Percentiles rank a stretch among this genome's conserved stretches.
Conservation (phyloP, 805 yeast species). For the Cyberlindnera mrakii region DNA sequence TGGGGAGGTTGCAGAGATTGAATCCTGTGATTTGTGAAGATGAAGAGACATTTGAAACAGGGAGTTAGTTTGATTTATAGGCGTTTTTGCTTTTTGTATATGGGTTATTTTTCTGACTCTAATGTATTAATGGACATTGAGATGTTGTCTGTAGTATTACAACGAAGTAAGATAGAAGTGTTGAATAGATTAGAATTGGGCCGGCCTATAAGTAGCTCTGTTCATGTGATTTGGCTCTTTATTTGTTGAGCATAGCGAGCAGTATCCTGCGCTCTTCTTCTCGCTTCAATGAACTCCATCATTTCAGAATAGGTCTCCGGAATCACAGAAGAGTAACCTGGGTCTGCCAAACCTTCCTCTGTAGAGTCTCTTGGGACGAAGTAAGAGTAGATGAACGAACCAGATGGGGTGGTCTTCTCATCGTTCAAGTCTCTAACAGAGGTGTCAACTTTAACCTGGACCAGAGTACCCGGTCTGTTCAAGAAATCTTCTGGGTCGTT, state of each 20-base stretch:
- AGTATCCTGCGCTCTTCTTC: conserved; percentile 83
- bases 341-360: conserved; percentile 27
- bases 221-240: conserved; percentile 17
- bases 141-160: not conserved
- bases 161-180: not conserved
- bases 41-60: no score
- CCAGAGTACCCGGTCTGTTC: conserved; percentile 75
- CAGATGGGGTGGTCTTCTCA: conserved; percentile 61
- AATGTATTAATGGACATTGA: not conserved
- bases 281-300: conserved; percentile 86
- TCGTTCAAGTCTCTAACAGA: conserved; percentile 64
- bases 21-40: conserved; percentile 11
- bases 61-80: not conserved
- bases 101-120: not conserved
- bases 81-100: no score
- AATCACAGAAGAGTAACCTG: conserved; percentile 69
- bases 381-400: conserved; percentile 84
- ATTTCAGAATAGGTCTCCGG: conserved; percentile 88
- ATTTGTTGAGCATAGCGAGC: conserved; percentile 55
- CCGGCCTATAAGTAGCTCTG: no score
- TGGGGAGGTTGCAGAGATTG: conserved; percentile 26
- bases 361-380: conserved; percentile 61
- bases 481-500: conserved; percentile 52
- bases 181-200: no score
- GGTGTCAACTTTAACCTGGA: conserved; percentile 87